Percentiles rank a stretch among this genome's conserved stretches.
These are phyloP conservation scores for Blastocladiella emersonii DNA, from an alignment of 371 early-diverging fungal species.

Conservation along the genomic window DNA sequence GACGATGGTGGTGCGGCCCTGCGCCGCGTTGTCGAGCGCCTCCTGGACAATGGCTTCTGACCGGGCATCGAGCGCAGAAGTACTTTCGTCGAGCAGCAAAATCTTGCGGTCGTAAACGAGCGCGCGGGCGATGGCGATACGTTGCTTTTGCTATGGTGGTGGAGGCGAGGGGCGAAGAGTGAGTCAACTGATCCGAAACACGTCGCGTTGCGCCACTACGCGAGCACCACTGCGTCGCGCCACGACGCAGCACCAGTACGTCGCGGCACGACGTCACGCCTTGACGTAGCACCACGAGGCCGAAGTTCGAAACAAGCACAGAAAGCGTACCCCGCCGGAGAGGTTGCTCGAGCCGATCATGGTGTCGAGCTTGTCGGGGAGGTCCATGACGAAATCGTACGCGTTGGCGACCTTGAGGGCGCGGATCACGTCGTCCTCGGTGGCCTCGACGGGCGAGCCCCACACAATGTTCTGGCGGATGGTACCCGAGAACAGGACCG, in stretches of 20 bases:
- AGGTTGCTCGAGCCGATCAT: constrained; percentile 26
- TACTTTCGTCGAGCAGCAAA: constrained; percentile 30
- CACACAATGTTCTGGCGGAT: constrained; percentile 63
- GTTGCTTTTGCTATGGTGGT: constrained; percentile 27
- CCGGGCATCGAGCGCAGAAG: constrained; percentile 23
- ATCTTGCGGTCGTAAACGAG: constrained; percentile 22
- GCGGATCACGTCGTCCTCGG: constrained; percentile 3
- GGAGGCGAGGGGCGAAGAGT: too few relatives aligned
- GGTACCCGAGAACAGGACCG: constrained; percentile 65
- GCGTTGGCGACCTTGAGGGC: constrained; percentile 12
- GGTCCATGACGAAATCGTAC: constrained; percentile 9
- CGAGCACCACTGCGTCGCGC: too few relatives aligned
- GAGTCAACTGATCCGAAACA: too few relatives aligned
- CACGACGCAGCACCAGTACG: too few relatives aligned
- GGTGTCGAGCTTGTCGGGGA: constrained; percentile 11
- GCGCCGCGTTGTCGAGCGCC: constrained; percentile 11
- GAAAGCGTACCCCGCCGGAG: constrained; percentile 28
- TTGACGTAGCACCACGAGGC: too few relatives aligned
- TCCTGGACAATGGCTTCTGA: constrained; percentile 15
- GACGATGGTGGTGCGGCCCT: constrained; percentile 11
- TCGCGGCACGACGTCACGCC: too few relatives aligned
- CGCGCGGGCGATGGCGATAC: constrained; percentile 15
- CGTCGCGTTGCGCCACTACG: too few relatives aligned
- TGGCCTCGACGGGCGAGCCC: constrained; percentile 29
- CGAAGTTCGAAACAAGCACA: too few relatives aligned